phyloP scores from a whole-genome alignment of 768 basidiomycete species.

The Lepiota brunneoincarnata region DNA sequence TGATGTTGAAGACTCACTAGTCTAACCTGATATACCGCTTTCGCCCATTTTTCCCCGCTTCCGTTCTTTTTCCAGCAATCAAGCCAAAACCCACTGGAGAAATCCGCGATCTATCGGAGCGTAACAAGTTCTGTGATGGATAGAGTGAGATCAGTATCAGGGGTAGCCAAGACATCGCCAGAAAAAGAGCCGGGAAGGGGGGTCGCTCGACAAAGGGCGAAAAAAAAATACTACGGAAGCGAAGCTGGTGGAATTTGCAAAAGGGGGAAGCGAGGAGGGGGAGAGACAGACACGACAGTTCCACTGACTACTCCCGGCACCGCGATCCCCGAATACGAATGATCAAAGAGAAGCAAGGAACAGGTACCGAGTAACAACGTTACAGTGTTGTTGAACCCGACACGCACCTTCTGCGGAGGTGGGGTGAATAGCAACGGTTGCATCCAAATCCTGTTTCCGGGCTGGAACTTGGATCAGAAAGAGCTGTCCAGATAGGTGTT shows the following conservation, averaged over 20 bases:
- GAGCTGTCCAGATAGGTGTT: conserved; percentile 1
- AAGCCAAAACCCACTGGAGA: not conserved
- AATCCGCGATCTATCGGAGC: conserved; percentile 24
- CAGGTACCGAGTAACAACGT: not conserved
- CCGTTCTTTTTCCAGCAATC: not conserved
- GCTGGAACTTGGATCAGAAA: conserved; percentile 35
- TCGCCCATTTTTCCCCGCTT: not conserved
- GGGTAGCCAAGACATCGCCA: not conserved
- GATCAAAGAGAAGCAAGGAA: not conserved
- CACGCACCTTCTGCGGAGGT: conserved; percentile 79
- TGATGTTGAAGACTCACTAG: too few species aligned
- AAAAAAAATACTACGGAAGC: too few species aligned
- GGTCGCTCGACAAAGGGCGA: not conserved
- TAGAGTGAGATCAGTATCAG: conserved; percentile 3
- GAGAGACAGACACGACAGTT: too few species aligned
- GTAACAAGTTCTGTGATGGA: conserved; percentile 30
- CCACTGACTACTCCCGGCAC: too few species aligned
- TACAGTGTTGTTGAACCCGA: not conserved
- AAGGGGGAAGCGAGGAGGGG: too few species aligned
- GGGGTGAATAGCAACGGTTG: conserved; percentile 91
- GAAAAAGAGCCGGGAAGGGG: not conserved
- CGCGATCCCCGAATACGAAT: not conserved
- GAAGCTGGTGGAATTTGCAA: too few species aligned
- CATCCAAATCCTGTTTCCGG: conserved; percentile 77
- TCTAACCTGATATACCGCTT: conserved; percentile 1